phyloP scores from a whole-genome alignment of 768 basidiomycete genomes.

The Aureoboletus auriporus region DNA sequence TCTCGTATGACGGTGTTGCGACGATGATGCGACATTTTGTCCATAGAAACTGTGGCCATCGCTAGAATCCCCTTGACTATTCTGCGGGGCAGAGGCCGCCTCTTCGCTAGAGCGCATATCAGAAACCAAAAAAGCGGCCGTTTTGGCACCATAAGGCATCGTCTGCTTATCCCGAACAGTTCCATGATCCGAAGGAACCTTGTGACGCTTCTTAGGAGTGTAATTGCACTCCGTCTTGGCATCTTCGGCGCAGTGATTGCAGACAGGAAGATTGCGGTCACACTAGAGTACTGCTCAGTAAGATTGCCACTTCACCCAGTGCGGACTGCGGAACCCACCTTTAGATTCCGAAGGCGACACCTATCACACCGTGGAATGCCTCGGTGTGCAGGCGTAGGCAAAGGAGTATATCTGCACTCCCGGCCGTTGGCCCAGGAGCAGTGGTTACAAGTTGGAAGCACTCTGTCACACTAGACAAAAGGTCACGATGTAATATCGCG shows the following conservation, averaged over 20 bases:
- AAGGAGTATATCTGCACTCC: constrained; percentile 68
- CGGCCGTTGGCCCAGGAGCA: constrained; percentile 61
- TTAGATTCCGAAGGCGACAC: constrained; percentile 63
- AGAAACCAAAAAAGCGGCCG: constrained; percentile 46
- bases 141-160: constrained; percentile 42
- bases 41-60: constrained; percentile 44
- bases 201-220: constrained; percentile 67
- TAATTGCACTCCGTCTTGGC: constrained; percentile 62
- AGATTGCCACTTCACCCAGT: background rate
- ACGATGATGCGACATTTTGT: constrained; percentile 41
- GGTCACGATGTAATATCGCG: constrained; percentile 9
- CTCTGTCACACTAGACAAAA: constrained; percentile 57
- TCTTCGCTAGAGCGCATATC: constrained; percentile 36
- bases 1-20: constrained; percentile 21
- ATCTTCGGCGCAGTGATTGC: constrained; percentile 58
- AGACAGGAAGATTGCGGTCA: constrained; percentile 67
- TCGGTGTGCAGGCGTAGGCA: constrained; percentile 72
- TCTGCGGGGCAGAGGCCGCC: constrained; percentile 7
- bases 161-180: constrained; percentile 34
- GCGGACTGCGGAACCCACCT: constrained; percentile 39
- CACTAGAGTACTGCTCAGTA: constrained; percentile 40
- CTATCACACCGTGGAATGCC: constrained; percentile 73
- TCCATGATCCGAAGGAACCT: constrained; percentile 43
- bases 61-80: constrained; percentile 21
- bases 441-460: constrained; percentile 67